Evolutionary conservation across 2,329 filamentous ascomycete species (phyloP).

Genomic region (Fusarium brachygibbosum): DNA sequence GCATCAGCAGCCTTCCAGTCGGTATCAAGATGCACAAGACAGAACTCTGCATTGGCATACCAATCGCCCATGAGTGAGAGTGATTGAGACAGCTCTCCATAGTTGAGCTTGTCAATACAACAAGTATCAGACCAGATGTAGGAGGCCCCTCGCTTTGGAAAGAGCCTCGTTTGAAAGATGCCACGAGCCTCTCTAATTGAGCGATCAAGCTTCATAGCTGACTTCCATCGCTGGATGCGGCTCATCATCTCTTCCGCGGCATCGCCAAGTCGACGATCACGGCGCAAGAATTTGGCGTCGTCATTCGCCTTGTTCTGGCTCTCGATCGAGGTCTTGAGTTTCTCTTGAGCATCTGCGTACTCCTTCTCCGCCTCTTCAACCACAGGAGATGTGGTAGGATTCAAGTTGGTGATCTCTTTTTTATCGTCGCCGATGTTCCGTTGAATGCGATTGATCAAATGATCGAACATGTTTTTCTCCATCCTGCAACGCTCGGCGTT

Average conservation of each 20-base stretch:
- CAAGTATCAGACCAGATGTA: constrained; percentile 17
- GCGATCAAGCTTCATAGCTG: not conserved
- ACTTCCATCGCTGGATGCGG: constrained; percentile 8
- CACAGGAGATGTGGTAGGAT: not conserved
- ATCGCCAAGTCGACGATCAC: not conserved
- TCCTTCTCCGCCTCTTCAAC: not conserved
- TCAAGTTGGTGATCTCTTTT: not conserved
- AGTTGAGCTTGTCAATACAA: constrained; percentile 11
- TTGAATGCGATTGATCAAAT: not conserved
- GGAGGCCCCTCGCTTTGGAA: not conserved
- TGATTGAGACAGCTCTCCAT: constrained; percentile 9
- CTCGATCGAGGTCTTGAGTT: rapidly evolving
- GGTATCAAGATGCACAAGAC: constrained; percentile 7
- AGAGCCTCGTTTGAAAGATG: not conserved
- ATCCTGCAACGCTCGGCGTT: constrained; percentile 1
- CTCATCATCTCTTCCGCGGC: not conserved
- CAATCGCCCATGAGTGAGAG: constrained; percentile 14
- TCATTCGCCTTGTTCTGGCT: not conserved
- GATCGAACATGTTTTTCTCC: constrained; percentile 16
- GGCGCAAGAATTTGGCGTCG: not conserved
- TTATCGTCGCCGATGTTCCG: not conserved
- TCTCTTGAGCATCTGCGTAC: not conserved
- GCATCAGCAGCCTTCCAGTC: not conserved
- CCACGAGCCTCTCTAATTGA: not conserved
- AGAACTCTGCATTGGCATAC: constrained; percentile 11